phyloP scores from a whole-genome alignment of 2,329 filamentous ascomycete species.

The Fusarium ambrosium region DNA sequence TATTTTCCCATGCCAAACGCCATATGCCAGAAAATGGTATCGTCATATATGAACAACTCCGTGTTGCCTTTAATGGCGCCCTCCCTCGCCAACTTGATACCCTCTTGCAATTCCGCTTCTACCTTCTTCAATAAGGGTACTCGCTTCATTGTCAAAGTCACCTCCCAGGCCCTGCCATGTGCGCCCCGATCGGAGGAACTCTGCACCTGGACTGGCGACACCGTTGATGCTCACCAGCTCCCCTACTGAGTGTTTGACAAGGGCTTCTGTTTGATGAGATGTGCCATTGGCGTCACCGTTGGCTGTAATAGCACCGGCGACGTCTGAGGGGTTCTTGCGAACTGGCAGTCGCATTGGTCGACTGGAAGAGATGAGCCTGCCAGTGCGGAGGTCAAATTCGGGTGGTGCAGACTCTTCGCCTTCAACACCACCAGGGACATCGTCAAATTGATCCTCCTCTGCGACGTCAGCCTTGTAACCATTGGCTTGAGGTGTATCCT shows the following conservation, averaged over 20 bases:
- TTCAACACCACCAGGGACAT: slow-evolving; percentile 61
- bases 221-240: slow-evolving; percentile 87
- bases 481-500: slow-evolving; percentile 16
- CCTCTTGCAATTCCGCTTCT: slow-evolving; percentile 89
- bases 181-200: slow-evolving; percentile 83
- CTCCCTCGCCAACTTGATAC: slow-evolving; percentile 78
- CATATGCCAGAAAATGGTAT: slow-evolving; percentile 30
- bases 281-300: neutral
- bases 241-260: slow-evolving; percentile 72
- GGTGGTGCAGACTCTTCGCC: slow-evolving; percentile 83
- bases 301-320: slow-evolving; percentile 11
- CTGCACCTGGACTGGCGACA: slow-evolving; percentile 89
- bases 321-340: slow-evolving; percentile 34
- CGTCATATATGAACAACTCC: neutral
- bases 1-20: slow-evolving; percentile 34
- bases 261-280: slow-evolving; percentile 40
- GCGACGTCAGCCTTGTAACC: slow-evolving; percentile 20
- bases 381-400: slow-evolving; percentile 92
- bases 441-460: slow-evolving; percentile 42
- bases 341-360: slow-evolving; percentile 75
- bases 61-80: slow-evolving; percentile 44
- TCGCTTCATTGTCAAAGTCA: slow-evolving; percentile 77
- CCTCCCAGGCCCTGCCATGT: slow-evolving; percentile 94
- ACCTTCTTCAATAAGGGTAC: slow-evolving; percentile 85
- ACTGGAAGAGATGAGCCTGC: slow-evolving; percentile 82